A percentile compares a stretch with the other conserved stretches of the same genome.
Evolutionary conservation across 768 basidiomycete species (phyloP).

Genomic region (Atractiella rhizophila): DNA sequence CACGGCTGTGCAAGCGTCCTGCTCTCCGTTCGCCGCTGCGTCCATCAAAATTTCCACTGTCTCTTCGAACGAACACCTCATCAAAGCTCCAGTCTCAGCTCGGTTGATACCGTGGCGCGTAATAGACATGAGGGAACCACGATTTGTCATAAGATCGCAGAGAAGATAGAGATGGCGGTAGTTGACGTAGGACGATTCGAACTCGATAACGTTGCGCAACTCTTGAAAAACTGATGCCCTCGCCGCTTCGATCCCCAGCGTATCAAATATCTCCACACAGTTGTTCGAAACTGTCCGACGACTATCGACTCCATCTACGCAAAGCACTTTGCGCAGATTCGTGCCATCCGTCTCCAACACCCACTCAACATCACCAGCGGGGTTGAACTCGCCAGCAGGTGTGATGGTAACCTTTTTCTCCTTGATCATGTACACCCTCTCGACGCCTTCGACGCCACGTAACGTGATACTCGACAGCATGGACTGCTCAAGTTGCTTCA

Average conservation of each 20-base stretch:
- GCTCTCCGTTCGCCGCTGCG: constrained; percentile 89
- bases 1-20: constrained; percentile 90
- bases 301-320: constrained; percentile 82
- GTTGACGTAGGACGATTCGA: constrained; percentile 98
- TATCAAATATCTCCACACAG: constrained; percentile 78
- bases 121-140: constrained; percentile 81
- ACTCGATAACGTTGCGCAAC: constrained; percentile 82
- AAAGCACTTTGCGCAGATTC: constrained; percentile 85
- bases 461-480: constrained; percentile 87
- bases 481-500: constrained; percentile 82
- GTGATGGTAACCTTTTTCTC: constrained; percentile 41
- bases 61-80: constrained; percentile 98
- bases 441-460: constrained; percentile 72
- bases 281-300: constrained; percentile 86
- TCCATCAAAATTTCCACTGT: constrained; percentile 98
- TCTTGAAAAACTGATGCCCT: constrained; percentile 84
- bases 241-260: constrained; percentile 89
- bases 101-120: constrained; percentile 98
- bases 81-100: constrained; percentile 91
- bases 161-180: constrained; percentile 90
- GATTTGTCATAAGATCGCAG: constrained; percentile 94
- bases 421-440: constrained; percentile 78
- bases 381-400: constrained; percentile 32
- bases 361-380: constrained; percentile 53
- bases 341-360: constrained; percentile 90